A percentile compares a stretch with the other conserved stretches of the same genome.
Evolutionary conservation across 345 rosid genomes (phyloP).

Genomic region (Diplotaxis tenuifolia): DNA sequence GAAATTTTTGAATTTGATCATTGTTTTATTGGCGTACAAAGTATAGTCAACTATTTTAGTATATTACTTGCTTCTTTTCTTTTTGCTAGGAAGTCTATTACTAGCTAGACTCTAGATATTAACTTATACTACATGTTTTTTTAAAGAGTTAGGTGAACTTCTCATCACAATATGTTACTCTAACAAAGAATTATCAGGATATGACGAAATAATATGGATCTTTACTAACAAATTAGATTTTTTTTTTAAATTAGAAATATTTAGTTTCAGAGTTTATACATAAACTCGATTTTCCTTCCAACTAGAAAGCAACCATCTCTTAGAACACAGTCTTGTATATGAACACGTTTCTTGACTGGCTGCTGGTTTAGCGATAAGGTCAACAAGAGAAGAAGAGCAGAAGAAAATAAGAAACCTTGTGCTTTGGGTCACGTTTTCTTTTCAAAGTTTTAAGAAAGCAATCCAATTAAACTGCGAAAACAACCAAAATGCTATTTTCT

Average conservation of each 20-base stretch:
- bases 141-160: not conserved
- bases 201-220: not conserved
- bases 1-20: not conserved
- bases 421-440: conserved; percentile 11
- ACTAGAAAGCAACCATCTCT: conserved; percentile 12
- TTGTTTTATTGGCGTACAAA: not conserved
- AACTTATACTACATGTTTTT: not conserved
- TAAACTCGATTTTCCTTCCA: not conserved
- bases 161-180: not conserved
- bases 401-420: conserved; percentile 20
- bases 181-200: not conserved
- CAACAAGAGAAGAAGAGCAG: conserved; percentile 13
- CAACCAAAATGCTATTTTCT: conserved; percentile 4
- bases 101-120: not conserved
- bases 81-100: too few relatives aligned
- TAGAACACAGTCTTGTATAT: conserved; percentile 22
- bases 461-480: not conserved
- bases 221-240: not conserved
- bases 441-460: not conserved
- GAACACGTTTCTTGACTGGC: conserved; percentile 28
- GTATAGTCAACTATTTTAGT: not conserved
- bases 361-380: conserved; percentile 22
- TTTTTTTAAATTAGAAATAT: too few relatives aligned
- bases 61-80: too few relatives aligned
- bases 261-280: not conserved